Base-by-base conservation (phyloP, 805 yeast species). In the Zygotorulaspora chibaensis region DNA sequence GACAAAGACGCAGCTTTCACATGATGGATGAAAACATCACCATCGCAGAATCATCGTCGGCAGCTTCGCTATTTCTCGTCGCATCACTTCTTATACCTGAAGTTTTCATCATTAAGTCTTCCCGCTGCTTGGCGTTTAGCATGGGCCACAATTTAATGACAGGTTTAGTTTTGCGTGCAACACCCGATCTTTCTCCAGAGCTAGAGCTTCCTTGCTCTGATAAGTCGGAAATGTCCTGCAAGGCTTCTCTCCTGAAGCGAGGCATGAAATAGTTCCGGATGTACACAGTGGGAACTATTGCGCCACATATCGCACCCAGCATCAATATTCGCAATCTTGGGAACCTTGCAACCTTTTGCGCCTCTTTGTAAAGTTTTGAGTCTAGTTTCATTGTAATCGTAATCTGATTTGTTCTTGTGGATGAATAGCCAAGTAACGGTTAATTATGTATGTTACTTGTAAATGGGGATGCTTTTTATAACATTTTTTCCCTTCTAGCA, bases 221-320 rank as follows among this genome's bases (percentile, higher is more conserved):
- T 18, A 29, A n/a, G 9, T 34, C 45, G 17, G 26, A 17, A 13
- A 43, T 37, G 30, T 40, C 52, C 36, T 39, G 52, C 44, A 48
- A 29, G 2, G 36, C 45, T 18, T 43, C 42, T 9, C 35, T 36
- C 11, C 47, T 25, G 28, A 51, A 40, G 6, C 42, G 50, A 2
- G 61, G 59, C n/a, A 53, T 34, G 29, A 46, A 46, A 29, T 55
- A 52, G 27, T 49, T 44, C 28, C 57, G 46, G 26, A 54, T 34
- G 30, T 59, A 59, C 42, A 61, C 46, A 2, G 63, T 53, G 3
- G 67, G 67, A 3, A 61, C 56, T 27, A 57, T 48, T 2, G 65
- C 62, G 25, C 61, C 65, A 34, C 64, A 55, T 2, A 55, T 52
- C 11, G 56, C 35, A 8, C 63, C 67, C 26, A 60, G 34, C 50